Percentiles rank a stretch among this genome's conserved stretches.
phyloP scores from a whole-genome alignment of 2,329 filamentous ascomycete species.

The Tolypocladium guangdongense region DNA sequence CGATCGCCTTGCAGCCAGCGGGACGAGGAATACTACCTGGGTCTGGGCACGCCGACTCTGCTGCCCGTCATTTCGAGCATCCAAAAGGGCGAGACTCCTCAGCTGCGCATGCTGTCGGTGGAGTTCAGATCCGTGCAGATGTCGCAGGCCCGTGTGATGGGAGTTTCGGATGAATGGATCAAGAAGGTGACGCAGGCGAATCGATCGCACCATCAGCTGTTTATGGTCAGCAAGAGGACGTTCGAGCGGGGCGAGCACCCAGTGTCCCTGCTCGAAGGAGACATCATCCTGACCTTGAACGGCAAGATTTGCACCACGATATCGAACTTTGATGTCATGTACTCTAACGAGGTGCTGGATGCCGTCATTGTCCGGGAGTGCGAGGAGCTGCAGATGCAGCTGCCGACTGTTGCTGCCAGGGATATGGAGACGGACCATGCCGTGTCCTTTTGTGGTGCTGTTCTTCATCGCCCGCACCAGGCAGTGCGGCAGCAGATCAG shows the following conservation, averaged over 20 bases:
- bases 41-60: constrained; percentile 77
- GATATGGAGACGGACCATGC: constrained; percentile 89
- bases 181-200: constrained; percentile 80
- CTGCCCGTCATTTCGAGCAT: constrained; percentile 84
- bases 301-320: constrained; percentile 87
- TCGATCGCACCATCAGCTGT: constrained; percentile 86
- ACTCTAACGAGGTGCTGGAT: constrained; percentile 72
- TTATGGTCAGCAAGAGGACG: constrained; percentile 91
- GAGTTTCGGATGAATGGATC: constrained; percentile 93
- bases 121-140: constrained; percentile 94
- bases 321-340: constrained; percentile 92
- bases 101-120: constrained; percentile 82
- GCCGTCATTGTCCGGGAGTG: constrained; percentile 81
- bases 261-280: constrained; percentile 68
- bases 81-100: constrained; percentile 65
- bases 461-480: constrained; percentile 87
- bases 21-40: constrained; percentile 94
- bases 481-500: constrained; percentile 95
- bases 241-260: constrained; percentile 44
- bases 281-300: constrained; percentile 86
- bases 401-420: constrained; percentile 78
- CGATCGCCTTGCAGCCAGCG: constrained; percentile 66
- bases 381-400: constrained; percentile 61
- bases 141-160: constrained; percentile 95
- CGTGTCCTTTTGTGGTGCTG: constrained; percentile 88